Evolutionary conservation across 75 land plant species (phyloP).

Genomic region (Pseudotsuga menziesii): DNA sequence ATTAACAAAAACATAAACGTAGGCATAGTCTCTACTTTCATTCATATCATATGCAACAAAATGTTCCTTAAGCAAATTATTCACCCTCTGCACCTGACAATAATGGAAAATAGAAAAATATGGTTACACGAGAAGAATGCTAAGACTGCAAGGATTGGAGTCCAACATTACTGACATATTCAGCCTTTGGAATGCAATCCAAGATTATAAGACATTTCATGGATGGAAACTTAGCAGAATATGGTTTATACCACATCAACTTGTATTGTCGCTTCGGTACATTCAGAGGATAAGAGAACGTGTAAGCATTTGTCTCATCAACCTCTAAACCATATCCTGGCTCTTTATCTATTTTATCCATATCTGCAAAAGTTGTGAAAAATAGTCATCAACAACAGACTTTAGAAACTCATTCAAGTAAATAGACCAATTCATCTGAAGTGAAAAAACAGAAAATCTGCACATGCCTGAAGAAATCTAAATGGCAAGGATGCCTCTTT

Average conservation of each 20-base stretch:
- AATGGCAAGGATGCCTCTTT: not conserved
- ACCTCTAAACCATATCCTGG: conserved; percentile 40
- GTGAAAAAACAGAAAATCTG: not conserved
- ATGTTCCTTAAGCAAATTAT: not conserved
- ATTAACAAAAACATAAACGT: not conserved
- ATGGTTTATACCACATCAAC: conserved; percentile 55
- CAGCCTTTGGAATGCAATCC: not conserved
- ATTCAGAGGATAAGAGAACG: conserved; percentile 59
- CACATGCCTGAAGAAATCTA: not conserved
- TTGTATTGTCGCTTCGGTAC: conserved; percentile 40
- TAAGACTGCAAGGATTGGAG: not conserved
- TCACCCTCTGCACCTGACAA: not conserved
- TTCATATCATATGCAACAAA: not conserved
- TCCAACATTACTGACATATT: not conserved
- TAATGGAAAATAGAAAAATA: conserved; percentile 2
- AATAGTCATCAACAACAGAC: not conserved
- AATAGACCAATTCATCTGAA: not conserved
- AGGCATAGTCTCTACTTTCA: not conserved
- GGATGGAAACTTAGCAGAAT: not conserved
- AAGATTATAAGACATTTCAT: not conserved
- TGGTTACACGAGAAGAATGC: not conserved
- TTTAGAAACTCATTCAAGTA: not conserved
- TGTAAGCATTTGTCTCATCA: conserved; percentile 78
- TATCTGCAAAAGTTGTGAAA: conserved; percentile 11
- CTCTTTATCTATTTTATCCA: conserved; percentile 24